Evolutionary conservation across 768 basidiomycete species (phyloP).

Genomic region (Cytidiella melzeri): DNA sequence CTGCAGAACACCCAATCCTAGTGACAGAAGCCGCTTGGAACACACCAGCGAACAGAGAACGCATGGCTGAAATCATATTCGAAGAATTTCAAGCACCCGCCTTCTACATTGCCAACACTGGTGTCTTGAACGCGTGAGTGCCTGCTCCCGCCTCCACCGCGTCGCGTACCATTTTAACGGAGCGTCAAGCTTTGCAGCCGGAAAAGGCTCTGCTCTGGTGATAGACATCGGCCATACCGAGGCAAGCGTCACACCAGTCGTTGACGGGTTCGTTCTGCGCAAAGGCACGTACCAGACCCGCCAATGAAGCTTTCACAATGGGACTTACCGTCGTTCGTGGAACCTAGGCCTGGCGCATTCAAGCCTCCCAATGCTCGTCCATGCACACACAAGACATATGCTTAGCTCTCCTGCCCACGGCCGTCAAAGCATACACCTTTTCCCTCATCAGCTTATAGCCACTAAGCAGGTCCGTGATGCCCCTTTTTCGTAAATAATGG

Average conservation of each 20-base stretch:
- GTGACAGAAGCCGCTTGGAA: conserved; percentile 98
- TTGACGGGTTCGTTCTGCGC: conserved; percentile 94
- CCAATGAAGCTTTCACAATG: neutral
- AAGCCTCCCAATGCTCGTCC: conserved; percentile 71
- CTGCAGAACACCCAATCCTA: conserved; percentile 85
- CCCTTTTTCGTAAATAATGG: too few species aligned
- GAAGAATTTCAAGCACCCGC: conserved; percentile 94
- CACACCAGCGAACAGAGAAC: conserved; percentile 83
- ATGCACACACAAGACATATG: conserved; percentile 68
- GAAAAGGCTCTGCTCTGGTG: conserved; percentile 94
- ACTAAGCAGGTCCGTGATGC: conserved; percentile 62
- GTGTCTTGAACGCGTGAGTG: conserved; percentile 86
- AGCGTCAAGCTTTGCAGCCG: conserved; percentile 80
- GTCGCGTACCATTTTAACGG: neutral
- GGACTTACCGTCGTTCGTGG: neutral
- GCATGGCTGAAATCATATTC: conserved; percentile 96
- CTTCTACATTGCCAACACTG: conserved; percentile 93
- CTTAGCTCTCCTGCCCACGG: conserved; percentile 43
- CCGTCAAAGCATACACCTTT: conserved; percentile 60
- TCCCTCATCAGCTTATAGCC: conserved; percentile 87
- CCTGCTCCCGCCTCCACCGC: neutral
- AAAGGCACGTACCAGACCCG: conserved; percentile 57
- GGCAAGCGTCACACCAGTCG: conserved; percentile 90
- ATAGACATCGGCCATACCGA: conserved; percentile 89
- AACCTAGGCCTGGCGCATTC: conserved; percentile 70